A percentile compares a stretch with the other conserved stretches of the same genome.
phyloP scores from a whole-genome alignment of 2,329 filamentous ascomycete genomes.

The Fusarium dimerum region DNA sequence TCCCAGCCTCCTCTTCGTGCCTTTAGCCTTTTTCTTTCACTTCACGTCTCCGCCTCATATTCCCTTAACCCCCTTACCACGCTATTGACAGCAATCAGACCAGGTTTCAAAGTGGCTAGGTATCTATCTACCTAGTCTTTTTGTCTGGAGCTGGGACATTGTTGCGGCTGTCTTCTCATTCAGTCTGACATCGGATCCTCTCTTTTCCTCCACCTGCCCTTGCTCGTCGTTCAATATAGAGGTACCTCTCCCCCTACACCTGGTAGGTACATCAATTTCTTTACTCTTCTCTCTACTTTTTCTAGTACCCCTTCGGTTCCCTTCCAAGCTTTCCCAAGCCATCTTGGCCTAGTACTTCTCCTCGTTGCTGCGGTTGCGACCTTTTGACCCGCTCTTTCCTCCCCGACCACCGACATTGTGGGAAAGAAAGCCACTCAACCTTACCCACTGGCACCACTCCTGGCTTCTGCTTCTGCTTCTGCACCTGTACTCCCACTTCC shows the following conservation, averaged over 20 bases:
- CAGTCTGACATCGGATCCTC: conserved; percentile 14
- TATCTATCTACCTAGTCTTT: too few relatives aligned
- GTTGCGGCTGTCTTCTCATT: conserved; percentile 14
- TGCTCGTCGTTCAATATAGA: not conserved
- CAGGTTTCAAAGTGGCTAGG: conserved; percentile 2
- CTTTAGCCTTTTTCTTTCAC: not conserved
- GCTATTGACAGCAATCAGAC: not conserved
- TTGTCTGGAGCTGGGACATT: conserved; percentile 5
- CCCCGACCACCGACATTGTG: not conserved
- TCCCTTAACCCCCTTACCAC: not conserved
- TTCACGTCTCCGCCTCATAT: conserved; percentile 9
- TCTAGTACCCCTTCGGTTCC: not conserved
- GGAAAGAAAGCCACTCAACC: not conserved
- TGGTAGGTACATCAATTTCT: not conserved
- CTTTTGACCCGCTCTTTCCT: conserved; percentile 19
- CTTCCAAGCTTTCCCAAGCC: not conserved
- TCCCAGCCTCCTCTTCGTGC: conserved; percentile 15
- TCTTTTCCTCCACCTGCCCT: conserved; percentile 6
- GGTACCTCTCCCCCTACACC: not conserved
- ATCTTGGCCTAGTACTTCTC: not conserved
- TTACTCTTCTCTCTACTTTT: too few relatives aligned
- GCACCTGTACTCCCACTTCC: not conserved
- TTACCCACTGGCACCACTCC: conserved; percentile 7
- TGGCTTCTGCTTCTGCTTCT: not conserved
- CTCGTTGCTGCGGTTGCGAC: conserved; percentile 32